phyloP scores from a whole-genome alignment of 495 filamentous ascomycete genomes.

The Trichocladium antarcticum region DNA sequence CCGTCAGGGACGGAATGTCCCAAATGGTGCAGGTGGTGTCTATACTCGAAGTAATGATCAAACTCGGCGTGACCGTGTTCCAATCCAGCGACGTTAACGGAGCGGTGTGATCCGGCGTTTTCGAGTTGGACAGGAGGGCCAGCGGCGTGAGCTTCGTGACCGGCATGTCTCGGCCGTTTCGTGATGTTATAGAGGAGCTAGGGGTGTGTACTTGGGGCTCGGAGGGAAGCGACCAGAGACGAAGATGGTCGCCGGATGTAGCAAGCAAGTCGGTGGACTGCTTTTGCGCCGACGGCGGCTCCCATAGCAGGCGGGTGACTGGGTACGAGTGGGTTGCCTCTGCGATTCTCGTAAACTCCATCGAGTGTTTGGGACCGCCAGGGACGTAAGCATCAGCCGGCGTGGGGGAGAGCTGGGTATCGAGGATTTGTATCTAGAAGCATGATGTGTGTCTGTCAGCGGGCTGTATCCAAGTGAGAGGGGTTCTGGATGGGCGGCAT shows the following conservation, averaged over 20 bases:
- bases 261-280: slow-evolving; percentile 91
- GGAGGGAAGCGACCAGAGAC: slow-evolving; percentile 80
- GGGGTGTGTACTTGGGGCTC: slow-evolving; percentile 39
- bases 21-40: slow-evolving; percentile 99
- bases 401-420: slow-evolving; percentile 65
- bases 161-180: slow-evolving; percentile 49
- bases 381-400: slow-evolving; percentile 59
- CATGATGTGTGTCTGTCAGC: background rate
- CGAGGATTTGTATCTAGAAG: slow-evolving; percentile 88
- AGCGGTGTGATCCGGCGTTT: slow-evolving; percentile 94
- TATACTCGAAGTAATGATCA: slow-evolving; percentile 98
- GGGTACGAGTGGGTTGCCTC: slow-evolving; percentile 98
- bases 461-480: background rate
- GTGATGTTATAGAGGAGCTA: slow-evolving; percentile 66
- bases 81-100: slow-evolving; percentile 94
- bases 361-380: slow-evolving; percentile 55
- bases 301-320: slow-evolving; percentile 92
- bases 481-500: slow-evolving; percentile 22
- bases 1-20: slow-evolving; percentile 96
- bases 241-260: slow-evolving; percentile 91
- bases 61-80: slow-evolving; percentile 89
- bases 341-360: slow-evolving; percentile 90
- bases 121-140: slow-evolving; percentile 90
- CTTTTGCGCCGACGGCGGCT: slow-evolving; percentile 93
- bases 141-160: slow-evolving; percentile 85